Conservation (phyloP, 139 green algal genomes). For the Cymbomonas tetramitiformis region DNA sequence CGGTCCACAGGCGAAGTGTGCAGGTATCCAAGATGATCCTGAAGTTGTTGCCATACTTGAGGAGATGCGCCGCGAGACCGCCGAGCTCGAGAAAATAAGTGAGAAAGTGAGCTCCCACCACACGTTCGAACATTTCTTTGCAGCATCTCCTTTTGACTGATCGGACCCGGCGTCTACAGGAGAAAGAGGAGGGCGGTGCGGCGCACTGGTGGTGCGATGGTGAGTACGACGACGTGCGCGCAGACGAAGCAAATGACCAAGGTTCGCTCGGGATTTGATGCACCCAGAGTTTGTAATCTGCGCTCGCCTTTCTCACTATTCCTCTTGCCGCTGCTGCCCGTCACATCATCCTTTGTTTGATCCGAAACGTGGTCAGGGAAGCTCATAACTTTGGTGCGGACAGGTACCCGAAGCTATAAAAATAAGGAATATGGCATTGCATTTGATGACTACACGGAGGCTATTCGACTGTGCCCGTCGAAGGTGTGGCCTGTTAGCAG, state of each 20-base stretch:
- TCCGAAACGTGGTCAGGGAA: no score
- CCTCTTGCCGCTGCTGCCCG: no score
- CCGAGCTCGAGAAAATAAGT: not conserved
- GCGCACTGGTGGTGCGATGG: slow-evolving; percentile 4
- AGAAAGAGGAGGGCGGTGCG: not conserved
- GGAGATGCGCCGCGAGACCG: not conserved
- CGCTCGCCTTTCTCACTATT: no score
- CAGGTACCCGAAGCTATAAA: no score
- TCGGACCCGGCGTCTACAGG: no score
- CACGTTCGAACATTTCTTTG: no score
- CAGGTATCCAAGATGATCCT: not conserved
- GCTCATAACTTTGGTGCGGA: no score
- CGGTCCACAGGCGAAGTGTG: not conserved
- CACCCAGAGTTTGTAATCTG: no score
- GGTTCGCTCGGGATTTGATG: not conserved
- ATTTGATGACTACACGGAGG: slow-evolving; percentile 41
- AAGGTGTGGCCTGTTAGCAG: no score
- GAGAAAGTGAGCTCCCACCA: not conserved
- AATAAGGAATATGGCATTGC: slow-evolving; percentile 20
- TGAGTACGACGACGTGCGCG: slow-evolving; percentile 11
- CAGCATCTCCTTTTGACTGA: no score
- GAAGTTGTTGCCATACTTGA: not conserved
- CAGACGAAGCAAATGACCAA: slow-evolving; percentile 6
- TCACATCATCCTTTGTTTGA: no score
- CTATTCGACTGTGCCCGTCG: slow-evolving; percentile 33